phyloP scores from a whole-genome alignment of 2,329 filamentous ascomycete genomes.

The Pseudogymnoascus sp. region DNA sequence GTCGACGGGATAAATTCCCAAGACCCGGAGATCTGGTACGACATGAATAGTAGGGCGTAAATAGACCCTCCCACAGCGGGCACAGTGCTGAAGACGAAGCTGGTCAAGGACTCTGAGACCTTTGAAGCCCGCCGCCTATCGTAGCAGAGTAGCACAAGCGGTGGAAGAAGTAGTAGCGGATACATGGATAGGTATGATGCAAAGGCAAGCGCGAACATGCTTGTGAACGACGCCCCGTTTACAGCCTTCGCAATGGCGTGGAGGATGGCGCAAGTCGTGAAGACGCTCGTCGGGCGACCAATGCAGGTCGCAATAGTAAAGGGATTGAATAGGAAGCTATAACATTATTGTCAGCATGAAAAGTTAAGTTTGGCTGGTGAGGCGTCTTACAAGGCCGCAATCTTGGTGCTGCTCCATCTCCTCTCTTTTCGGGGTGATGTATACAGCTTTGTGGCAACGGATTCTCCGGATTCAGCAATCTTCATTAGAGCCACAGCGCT shows the following conservation, averaged over 20 bases:
- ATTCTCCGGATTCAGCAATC: slow-evolving; percentile 76
- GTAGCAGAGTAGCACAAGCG: slow-evolving; percentile 71
- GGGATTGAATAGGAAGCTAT: slow-evolving; percentile 85
- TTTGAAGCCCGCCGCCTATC: slow-evolving; percentile 41
- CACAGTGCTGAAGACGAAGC: slow-evolving; percentile 49
- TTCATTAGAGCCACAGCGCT: slow-evolving; percentile 70
- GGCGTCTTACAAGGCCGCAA: slow-evolving; percentile 66
- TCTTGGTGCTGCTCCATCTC: slow-evolving; percentile 28
- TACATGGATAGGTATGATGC: slow-evolving; percentile 91
- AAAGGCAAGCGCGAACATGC: slow-evolving; percentile 77
- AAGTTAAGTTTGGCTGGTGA: not conserved
- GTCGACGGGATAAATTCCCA: slow-evolving; percentile 85
- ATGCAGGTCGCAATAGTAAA: slow-evolving; percentile 89
- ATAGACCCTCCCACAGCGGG: slow-evolving; percentile 45
- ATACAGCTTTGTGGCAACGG: slow-evolving; percentile 36
- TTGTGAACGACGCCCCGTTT: slow-evolving; percentile 60
- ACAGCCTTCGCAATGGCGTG: slow-evolving; percentile 76
- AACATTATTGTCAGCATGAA: not conserved
- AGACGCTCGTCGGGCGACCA: slow-evolving; percentile 78
- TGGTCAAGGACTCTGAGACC: slow-evolving; percentile 29
- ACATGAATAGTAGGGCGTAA: slow-evolving; percentile 59
- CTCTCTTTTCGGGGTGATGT: slow-evolving; percentile 5
- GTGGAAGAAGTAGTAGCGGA: slow-evolving; percentile 76
- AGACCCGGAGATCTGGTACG: slow-evolving; percentile 66
- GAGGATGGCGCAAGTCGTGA: slow-evolving; percentile 82